phyloP scores from a whole-genome alignment of 108 stramenopile species.

The Conticribra weissflogii region DNA sequence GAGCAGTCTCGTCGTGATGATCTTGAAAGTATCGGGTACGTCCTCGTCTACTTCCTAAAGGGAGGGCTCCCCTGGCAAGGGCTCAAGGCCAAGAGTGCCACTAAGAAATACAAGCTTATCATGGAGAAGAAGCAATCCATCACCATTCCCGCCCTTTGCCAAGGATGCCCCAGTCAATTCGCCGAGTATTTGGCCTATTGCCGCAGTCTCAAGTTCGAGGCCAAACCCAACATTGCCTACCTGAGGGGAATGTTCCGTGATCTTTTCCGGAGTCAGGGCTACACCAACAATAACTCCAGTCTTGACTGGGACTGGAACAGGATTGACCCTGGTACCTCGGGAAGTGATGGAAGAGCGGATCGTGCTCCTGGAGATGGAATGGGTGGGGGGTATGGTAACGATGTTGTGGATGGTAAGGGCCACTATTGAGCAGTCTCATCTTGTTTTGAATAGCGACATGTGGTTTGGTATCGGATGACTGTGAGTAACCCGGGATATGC shows the following conservation, averaged over 20 bases:
- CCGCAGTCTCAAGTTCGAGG: conserved; percentile 97
- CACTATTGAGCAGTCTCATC: not conserved
- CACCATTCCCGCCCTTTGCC: conserved; percentile 93
- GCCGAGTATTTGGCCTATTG: conserved; percentile 98
- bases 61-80: conserved; percentile 99
- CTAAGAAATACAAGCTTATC: conserved; percentile 94
- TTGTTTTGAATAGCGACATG: conserved; percentile 1
- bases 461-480: too few relatives aligned
- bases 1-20: conserved; percentile 98
- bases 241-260: conserved; percentile 96
- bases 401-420: conserved; percentile 20
- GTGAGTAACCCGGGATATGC: not conserved
- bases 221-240: conserved; percentile 98
- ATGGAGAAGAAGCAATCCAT: conserved; percentile 95
- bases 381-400: conserved; percentile 38
- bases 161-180: conserved; percentile 96
- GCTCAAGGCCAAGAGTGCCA: conserved; percentile 94
- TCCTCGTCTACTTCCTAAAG: conserved; percentile 98
- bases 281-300: conserved; percentile 89
- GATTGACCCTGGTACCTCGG: conserved; percentile 60
- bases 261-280: conserved; percentile 90
- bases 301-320: conserved; percentile 94
- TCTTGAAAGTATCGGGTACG: conserved; percentile 96
- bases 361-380: conserved; percentile 22
- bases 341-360: conserved; percentile 33